Evolutionary conservation across 345 rosid genomes (phyloP).

Genomic region (Microcos paniculata): DNA sequence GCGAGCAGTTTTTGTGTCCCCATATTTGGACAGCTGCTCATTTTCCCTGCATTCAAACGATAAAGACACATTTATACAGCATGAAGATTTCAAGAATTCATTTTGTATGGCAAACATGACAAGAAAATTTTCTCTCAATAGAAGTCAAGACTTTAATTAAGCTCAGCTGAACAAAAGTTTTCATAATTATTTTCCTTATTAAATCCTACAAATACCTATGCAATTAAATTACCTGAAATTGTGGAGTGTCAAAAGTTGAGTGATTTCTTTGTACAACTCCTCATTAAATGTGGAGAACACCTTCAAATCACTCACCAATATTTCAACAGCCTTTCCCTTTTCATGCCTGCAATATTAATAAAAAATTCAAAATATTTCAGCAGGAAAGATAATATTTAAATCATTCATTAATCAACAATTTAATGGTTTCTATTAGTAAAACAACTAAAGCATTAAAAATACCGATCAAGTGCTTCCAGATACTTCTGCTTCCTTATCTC

Average conservation of each 20-base stretch:
- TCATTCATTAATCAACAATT: background rate
- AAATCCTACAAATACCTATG: background rate
- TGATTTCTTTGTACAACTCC: conserved; percentile 73
- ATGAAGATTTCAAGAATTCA: background rate
- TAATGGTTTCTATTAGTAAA: background rate
- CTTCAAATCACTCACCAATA: conserved; percentile 63
- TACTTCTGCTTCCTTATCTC: conserved; percentile 91
- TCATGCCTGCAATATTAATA: conserved; percentile 50
- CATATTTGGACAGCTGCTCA: conserved; percentile 72
- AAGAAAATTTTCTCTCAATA: background rate
- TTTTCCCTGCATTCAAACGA: conserved; percentile 49
- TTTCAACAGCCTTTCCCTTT: conserved; percentile 79
- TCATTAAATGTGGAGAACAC: conserved; percentile 70
- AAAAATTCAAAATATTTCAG: background rate
- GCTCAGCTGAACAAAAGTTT: background rate
- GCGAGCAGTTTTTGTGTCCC: conserved; percentile 69
- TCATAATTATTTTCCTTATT: background rate
- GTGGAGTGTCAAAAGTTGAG: conserved; percentile 64
- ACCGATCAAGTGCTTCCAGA: conserved; percentile 89
- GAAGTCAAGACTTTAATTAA: background rate
- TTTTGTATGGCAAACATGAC: background rate
- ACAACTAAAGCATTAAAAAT: background rate
- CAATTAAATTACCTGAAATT: conserved; percentile 57
- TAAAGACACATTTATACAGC: background rate
- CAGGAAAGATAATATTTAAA: background rate